phyloP scores from a whole-genome alignment of 257 asterid genomes.

The Henckelia pumila region DNA sequence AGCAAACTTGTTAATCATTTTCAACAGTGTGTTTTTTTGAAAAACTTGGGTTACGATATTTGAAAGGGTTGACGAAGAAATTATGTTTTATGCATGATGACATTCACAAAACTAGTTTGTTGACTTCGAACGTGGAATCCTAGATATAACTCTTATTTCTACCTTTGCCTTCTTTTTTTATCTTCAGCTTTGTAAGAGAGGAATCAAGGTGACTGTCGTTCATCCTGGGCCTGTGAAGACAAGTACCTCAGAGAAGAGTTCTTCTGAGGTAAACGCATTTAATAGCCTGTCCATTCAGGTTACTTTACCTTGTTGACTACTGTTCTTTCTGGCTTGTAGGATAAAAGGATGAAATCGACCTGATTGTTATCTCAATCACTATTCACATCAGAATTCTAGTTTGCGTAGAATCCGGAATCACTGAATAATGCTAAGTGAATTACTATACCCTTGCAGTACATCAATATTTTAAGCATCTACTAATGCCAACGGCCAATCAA shows the following conservation, averaged over 20 bases:
- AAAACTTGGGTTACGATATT: not conserved
- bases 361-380: constrained; percentile 13
- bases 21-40: not conserved
- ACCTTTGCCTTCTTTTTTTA: constrained; percentile 19
- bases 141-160: constrained; percentile 17
- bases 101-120: not conserved
- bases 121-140: not conserved
- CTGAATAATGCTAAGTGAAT: not conserved
- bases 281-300: not conserved
- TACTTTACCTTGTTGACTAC: constrained; percentile 1
- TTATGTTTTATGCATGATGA: not conserved
- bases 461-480: not conserved
- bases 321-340: not conserved
- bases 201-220: constrained; percentile 90
- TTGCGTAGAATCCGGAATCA: not conserved
- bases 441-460: not conserved
- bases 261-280: constrained; percentile 59
- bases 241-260: constrained; percentile 40
- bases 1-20: not conserved
- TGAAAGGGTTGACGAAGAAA: not conserved
- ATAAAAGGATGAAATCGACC: constrained; percentile 2
- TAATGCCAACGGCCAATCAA: not conserved
- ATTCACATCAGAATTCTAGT: constrained; percentile 15
- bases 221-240: constrained; percentile 90
- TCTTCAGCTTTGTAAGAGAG: constrained; percentile 66